A percentile compares a stretch with the other conserved stretches of the same genome.
These are phyloP conservation scores for Coniochaeta sp. DNA, from an alignment of 2,329 filamentous ascomycete species.

Conservation along the genomic window DNA sequence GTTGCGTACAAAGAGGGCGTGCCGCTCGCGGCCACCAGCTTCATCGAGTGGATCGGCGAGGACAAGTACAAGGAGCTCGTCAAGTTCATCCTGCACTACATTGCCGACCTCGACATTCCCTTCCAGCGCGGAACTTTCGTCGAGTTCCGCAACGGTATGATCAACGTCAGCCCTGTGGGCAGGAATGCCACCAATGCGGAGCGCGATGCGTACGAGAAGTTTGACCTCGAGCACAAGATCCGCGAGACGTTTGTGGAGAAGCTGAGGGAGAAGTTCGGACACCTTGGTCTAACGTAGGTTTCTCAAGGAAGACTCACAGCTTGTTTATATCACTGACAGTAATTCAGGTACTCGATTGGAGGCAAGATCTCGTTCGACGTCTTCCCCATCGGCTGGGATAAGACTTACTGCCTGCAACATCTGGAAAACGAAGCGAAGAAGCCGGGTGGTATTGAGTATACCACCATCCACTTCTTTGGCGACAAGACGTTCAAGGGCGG, in stretches of 20 bases:
- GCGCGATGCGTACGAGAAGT: constrained; percentile 74
- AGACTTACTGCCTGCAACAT: constrained; percentile 91
- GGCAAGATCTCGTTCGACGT: constrained; percentile 98
- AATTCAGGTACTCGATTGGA: constrained; percentile 78
- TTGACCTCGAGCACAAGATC: constrained; percentile 71
- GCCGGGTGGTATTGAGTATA: constrained; percentile 68
- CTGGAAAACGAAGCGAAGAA: constrained; percentile 71
- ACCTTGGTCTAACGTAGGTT: constrained; percentile 79
- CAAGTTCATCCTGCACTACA: constrained; percentile 71
- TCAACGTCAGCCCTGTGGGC: constrained; percentile 78
- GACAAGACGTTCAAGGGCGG: constrained; percentile 90
- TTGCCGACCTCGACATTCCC: constrained; percentile 77
- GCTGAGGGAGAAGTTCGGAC: constrained; percentile 73
- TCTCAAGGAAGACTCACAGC: too few relatives aligned
- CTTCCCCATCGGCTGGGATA: constrained; percentile 96
- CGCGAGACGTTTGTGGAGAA: constrained; percentile 68
- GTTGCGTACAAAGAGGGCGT: constrained; percentile 81
- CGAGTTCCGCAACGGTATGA: constrained; percentile 88
- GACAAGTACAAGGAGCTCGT: constrained; percentile 70
- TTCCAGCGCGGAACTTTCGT: constrained; percentile 79
- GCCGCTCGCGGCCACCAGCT: constrained; percentile 69
- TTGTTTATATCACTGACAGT: too few relatives aligned
- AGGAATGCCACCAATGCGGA: constrained; percentile 79
- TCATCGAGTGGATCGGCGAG: constrained; percentile 91
- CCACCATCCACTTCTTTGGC: constrained; percentile 93